Conservation (phyloP, 257 asterid genomes). For the Avicennia marina region DNA sequence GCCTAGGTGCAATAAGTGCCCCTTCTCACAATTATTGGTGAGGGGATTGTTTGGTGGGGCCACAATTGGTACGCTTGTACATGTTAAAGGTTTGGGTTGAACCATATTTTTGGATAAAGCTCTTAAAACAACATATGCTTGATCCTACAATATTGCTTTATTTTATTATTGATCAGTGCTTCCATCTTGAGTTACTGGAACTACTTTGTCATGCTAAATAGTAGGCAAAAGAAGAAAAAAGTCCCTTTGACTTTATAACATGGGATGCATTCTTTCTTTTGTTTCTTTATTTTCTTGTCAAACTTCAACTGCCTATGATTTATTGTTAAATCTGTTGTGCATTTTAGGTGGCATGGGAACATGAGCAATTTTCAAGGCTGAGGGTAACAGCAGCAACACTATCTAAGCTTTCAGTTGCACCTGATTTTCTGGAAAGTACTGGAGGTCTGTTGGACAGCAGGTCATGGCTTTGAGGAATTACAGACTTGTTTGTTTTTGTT, state of each 20-base stretch:
- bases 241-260: conserved; percentile 1
- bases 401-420: conserved; percentile 72
- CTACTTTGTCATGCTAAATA: not conserved
- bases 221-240: not conserved
- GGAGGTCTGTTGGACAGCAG: conserved; percentile 85
- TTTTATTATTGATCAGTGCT: not conserved
- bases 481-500: not conserved
- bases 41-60: no score
- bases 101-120: no score
- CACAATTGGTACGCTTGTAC: no score
- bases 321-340: conserved; percentile 32
- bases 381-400: conserved; percentile 93
- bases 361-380: conserved; percentile 89
- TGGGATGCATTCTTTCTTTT: not conserved
- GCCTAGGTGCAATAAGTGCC: no score
- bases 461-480: conserved; percentile 20
- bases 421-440: conserved; percentile 74
- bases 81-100: no score
- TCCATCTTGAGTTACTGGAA: not conserved
- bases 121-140: no score
- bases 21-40: no score
- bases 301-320: conserved; percentile 12
- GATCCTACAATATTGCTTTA: not conserved
- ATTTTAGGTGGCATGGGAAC: conserved; percentile 98
- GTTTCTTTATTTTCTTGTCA: conserved; percentile 6